Evolutionary conservation across 148 eudicot genomes (phyloP).

Genomic region (Chenopodium formosanum): DNA sequence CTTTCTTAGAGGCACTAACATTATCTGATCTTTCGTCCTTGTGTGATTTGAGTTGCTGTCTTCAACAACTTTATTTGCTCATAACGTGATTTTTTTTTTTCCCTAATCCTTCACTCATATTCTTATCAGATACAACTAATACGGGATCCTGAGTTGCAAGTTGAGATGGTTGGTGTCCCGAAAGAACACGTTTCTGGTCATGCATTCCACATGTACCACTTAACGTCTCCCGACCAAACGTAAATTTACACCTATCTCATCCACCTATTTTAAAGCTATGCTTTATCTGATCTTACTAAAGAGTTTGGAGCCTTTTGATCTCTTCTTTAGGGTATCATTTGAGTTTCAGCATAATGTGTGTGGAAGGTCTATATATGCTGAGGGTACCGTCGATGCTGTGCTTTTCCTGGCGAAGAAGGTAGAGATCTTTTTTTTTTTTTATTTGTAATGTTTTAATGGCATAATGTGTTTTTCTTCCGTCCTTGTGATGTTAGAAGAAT

Average conservation of each 20-base stretch:
- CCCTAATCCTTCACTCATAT: neutral
- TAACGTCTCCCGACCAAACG: constrained; percentile 87
- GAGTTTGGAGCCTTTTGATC: constrained; percentile 3
- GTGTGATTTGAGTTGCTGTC: neutral
- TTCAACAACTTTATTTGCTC: neutral
- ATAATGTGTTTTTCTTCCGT: neutral
- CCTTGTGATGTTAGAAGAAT: neutral
- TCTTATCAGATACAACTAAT: constrained; percentile 57
- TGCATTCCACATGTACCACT: constrained; percentile 89
- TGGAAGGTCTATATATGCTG: constrained; percentile 96
- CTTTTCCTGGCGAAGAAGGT: constrained; percentile 93
- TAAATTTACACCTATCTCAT: constrained; percentile 28
- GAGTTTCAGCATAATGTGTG: constrained; percentile 97
- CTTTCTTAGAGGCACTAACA: neutral
- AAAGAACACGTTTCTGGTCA: constrained; percentile 77
- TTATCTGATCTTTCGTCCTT: neutral
- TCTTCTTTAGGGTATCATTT: constrained; percentile 65
- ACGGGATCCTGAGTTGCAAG: constrained; percentile 69
- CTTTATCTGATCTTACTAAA: neutral
- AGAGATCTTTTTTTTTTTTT: neutral
- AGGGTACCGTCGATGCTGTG: constrained; percentile 89
- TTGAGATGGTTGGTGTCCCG: constrained; percentile 92
- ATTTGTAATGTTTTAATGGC: neutral
- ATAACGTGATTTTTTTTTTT: neutral
- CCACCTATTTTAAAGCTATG: neutral